Conservation (phyloP, 2,329 filamentous ascomycete genomes). For the Aspergillus clavatus region DNA sequence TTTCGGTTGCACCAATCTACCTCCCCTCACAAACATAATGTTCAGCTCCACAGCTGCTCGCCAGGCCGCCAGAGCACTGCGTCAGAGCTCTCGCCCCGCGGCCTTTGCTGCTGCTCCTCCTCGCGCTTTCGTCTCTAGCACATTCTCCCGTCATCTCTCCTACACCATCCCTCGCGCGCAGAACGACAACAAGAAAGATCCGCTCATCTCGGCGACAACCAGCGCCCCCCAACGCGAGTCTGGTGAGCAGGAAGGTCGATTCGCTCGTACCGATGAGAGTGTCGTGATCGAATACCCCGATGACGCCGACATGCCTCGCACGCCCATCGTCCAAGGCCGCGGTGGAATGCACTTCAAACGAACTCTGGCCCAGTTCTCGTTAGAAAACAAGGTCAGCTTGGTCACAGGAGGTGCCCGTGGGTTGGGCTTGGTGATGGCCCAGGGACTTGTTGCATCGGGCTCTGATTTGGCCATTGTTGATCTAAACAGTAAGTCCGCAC, state of each 20-base stretch:
- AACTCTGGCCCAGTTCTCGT: slow-evolving; percentile 78
- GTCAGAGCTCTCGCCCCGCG: slow-evolving; percentile 17
- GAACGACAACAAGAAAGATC: slow-evolving; percentile 24
- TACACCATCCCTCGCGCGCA: slow-evolving; percentile 23
- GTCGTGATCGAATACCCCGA: slow-evolving; percentile 75
- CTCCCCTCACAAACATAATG: slow-evolving; percentile 16
- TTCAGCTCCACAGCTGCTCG: slow-evolving; percentile 26
- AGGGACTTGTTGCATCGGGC: slow-evolving; percentile 82
- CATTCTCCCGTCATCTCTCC: slow-evolving; percentile 26
- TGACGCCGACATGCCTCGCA: slow-evolving; percentile 66
- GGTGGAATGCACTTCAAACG: slow-evolving; percentile 79
- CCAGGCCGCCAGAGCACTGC: slow-evolving; percentile 22
- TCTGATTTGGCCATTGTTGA: slow-evolving; percentile 89
- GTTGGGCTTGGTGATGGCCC: slow-evolving; percentile 85
- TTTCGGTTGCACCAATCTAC: no score
- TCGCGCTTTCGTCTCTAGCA: slow-evolving; percentile 11
- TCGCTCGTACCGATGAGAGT: slow-evolving; percentile 73
- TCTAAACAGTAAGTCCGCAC: slow-evolving; percentile 80
- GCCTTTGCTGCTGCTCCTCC: slow-evolving; percentile 12
- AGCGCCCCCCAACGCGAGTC: slow-evolving; percentile 28
- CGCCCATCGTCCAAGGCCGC: slow-evolving; percentile 65
- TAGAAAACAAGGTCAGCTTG: slow-evolving; percentile 76
- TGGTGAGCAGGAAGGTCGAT: slow-evolving; percentile 56
- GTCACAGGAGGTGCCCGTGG: slow-evolving; percentile 90
- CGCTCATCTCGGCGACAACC: slow-evolving; percentile 24